Evolutionary conservation across 805 yeast species (phyloP), one percentile per base, ranked within the genome.

Genomic region (Starmerella apis): DNA sequence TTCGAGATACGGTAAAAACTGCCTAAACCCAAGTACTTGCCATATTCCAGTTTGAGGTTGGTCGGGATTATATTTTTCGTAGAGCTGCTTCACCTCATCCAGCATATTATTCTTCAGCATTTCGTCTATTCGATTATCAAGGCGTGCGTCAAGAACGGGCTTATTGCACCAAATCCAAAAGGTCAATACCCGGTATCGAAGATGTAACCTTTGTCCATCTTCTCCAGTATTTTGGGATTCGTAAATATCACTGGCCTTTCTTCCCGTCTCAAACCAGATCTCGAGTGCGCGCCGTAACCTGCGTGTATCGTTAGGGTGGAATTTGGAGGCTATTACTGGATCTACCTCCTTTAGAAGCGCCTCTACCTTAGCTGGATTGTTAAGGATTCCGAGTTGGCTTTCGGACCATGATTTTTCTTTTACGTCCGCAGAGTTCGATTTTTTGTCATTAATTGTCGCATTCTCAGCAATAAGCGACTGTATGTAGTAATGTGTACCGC

Each of bases 401-500:
- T 27, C 37, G 22, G 42, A 41, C 22, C 51, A 28, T n/a, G 20
- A 4, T 13, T 39, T 42, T 6, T 35, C 14, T 13, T 4, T 19
- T 6, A 32, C n/a, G 14, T 32, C 28, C n/a, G n/a, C n/a, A 1
- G 7, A 13, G 3, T 37, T 4, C 3, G 18, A 1, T 22, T 4
- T 1, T 19, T n/a, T 20, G 16, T 35, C 20, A 20, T 10, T 74
- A 6, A 83, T 73, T 0, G 84, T 80, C 51, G 78, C 79, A 59
- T 86, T 85, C 35, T 75, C 71, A 62, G 88, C 85, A 8, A 86
- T 62, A 7, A 90, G 63, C 8, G 84, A 78, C 65, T 85, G 96
- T 32, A 86, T 69, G 63, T 92, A 92, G 64, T 92, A 92, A 62
- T 88, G 96, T 0, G 98, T 92, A 0, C 98, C 98, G 4, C 98